Conservation (phyloP, 108 stramenopile genomes). For the Cyclotella kingstonii region DNA sequence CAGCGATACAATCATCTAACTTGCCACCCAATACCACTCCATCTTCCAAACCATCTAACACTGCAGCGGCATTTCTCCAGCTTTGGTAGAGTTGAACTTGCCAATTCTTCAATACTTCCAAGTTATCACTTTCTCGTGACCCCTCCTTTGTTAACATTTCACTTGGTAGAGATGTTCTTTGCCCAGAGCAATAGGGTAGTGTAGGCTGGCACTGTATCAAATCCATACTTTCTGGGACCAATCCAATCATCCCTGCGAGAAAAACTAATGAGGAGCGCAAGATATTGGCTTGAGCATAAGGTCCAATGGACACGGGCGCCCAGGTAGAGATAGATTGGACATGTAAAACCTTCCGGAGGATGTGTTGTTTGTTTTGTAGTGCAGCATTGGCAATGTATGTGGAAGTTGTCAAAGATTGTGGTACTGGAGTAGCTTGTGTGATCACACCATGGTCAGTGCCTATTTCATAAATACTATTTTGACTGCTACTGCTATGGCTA, state of each 20-base stretch:
- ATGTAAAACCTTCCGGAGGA: slow-evolving; percentile 79
- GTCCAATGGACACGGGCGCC: slow-evolving; percentile 99
- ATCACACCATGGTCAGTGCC: no score
- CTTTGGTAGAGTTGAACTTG: slow-evolving; percentile 67
- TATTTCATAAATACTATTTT: no score
- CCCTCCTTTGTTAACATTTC: no score
- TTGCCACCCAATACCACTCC: slow-evolving; percentile 36
- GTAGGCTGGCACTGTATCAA: slow-evolving; percentile 43
- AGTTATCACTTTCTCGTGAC: no score
- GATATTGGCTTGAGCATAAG: slow-evolving; percentile 95
- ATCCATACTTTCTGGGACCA: slow-evolving; percentile 85
- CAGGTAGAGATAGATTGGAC: slow-evolving; percentile 93
- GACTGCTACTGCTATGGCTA: slow-evolving; percentile 6
- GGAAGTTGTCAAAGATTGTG: no score
- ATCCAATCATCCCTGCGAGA: slow-evolving; percentile 93
- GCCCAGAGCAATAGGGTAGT: background rate
- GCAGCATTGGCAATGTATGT: slow-evolving; percentile 48
- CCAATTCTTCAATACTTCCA: slow-evolving; percentile 43
- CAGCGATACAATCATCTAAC: slow-evolving; percentile 58
- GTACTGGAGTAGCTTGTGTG: no score
- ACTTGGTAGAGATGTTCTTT: no score
- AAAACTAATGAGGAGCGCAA: slow-evolving; percentile 76
- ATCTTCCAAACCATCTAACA: slow-evolving; percentile 76
- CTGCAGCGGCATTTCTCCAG: slow-evolving; percentile 81
- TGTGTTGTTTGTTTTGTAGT: slow-evolving; percentile 50